Evolutionary conservation across 345 rosid species (phyloP).

Genomic region (Citrus reticulata): DNA sequence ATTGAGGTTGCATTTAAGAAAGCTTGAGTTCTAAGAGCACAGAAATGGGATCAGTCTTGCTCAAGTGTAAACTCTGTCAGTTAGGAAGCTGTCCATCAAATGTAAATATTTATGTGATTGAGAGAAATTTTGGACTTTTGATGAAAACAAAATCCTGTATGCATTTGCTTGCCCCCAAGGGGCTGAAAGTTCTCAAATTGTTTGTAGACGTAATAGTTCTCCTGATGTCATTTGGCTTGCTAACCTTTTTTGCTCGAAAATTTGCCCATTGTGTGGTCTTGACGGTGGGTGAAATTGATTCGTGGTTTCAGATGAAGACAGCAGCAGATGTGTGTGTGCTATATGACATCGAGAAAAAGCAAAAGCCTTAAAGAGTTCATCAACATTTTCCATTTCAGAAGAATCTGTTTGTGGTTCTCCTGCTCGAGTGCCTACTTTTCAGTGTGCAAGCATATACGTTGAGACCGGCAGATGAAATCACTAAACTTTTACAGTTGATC

Average conservation of each 20-base stretch:
- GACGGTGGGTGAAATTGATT: conserved; percentile 2
- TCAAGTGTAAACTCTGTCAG: neutral
- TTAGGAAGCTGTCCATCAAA: neutral
- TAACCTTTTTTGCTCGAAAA: neutral
- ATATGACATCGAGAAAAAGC: conserved; percentile 39
- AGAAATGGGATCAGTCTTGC: neutral
- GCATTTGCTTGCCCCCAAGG: too few relatives aligned
- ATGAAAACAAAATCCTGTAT: too few relatives aligned
- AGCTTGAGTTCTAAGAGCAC: neutral
- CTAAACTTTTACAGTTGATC: neutral
- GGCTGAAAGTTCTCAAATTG: too few relatives aligned
- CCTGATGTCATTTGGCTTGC: neutral
- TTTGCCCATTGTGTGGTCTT: conserved; percentile 1
- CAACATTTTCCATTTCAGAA: neutral
- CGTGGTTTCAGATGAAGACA: conserved; percentile 73
- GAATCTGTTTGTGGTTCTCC: neutral
- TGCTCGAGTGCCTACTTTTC: neutral
- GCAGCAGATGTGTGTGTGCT: conserved; percentile 54
- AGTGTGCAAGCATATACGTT: neutral
- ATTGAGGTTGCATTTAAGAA: neutral
- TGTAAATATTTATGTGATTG: neutral
- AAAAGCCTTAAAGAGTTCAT: conserved; percentile 19
- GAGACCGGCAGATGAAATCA: neutral
- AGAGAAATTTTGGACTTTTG: neutral
- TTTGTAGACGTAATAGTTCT: too few relatives aligned